phyloP scores from a whole-genome alignment of 257 asterid genomes.

The Linderniella brevidens region DNA sequence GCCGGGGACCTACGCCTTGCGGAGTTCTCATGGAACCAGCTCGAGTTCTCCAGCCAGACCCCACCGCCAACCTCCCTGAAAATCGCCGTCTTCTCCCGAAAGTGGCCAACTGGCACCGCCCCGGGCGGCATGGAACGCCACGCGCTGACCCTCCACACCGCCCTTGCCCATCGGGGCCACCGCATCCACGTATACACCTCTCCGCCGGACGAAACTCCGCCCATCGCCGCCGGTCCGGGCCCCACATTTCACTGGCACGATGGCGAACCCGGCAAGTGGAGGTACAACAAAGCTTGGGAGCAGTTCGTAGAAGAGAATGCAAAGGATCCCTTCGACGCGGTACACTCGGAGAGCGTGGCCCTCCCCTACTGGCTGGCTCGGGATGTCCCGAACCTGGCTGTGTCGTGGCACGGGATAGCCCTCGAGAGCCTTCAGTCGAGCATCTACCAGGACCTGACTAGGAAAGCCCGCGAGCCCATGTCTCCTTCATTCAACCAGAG shows the following conservation, averaged over 20 bases:
- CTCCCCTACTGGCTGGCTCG: constrained; percentile 54
- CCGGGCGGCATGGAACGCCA: constrained; percentile 97
- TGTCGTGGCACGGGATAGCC: constrained; percentile 92
- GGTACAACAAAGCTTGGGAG: constrained; percentile 76
- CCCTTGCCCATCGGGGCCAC: constrained; percentile 68
- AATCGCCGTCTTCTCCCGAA: constrained; percentile 74
- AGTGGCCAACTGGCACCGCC: constrained; percentile 56
- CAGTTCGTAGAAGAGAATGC: constrained; percentile 37
- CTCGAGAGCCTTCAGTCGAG: constrained; percentile 74
- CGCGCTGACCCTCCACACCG: constrained; percentile 60
- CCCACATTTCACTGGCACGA: too few relatives aligned
- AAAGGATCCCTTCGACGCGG: constrained; percentile 31
- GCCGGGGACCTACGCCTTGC: constrained; percentile 59
- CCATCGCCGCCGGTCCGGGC: too few relatives aligned
- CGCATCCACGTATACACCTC: constrained; percentile 63
- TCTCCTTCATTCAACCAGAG: constrained; percentile 35
- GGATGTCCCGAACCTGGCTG: constrained; percentile 41
- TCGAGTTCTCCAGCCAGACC: constrained; percentile 12
- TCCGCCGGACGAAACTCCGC: too few relatives aligned
- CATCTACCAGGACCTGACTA: constrained; percentile 53
- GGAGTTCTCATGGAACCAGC: constrained; percentile 63
- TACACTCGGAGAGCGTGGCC: constrained; percentile 88
- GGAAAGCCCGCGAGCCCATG: constrained; percentile 31
- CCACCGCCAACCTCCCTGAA: constrained; percentile 25
- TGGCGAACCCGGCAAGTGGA: too few relatives aligned